phyloP scores from a whole-genome alignment of 2,329 filamentous ascomycete species.

The Calonectria multiphialidica region DNA sequence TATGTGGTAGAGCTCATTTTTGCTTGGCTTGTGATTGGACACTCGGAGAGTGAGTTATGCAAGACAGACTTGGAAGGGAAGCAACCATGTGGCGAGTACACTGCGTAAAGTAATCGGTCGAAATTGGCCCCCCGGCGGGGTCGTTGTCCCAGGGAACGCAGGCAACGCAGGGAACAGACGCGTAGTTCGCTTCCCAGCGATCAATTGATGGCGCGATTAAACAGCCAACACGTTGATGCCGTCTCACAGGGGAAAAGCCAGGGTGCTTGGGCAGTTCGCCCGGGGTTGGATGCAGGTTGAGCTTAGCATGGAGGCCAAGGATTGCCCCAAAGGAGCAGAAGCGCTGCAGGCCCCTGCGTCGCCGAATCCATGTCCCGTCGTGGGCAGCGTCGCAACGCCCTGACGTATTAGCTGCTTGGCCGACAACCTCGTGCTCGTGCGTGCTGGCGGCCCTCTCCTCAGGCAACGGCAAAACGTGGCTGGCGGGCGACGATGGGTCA shows the following conservation, averaged over 20 bases:
- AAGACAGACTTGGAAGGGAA: background rate
- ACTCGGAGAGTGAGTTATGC: conserved; percentile 18
- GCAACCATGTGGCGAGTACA: background rate
- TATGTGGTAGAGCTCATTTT: conserved; percentile 22
- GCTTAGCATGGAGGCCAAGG: background rate
- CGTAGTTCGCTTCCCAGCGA: too few species aligned
- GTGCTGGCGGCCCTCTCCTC: background rate
- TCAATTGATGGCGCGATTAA: conserved; percentile 6
- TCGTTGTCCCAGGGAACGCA: conserved; percentile 4
- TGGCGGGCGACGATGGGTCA: background rate
- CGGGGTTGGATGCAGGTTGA: background rate
- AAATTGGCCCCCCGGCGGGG: background rate
- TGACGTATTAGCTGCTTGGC: background rate
- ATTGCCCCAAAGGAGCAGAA: background rate
- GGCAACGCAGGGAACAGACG: background rate
- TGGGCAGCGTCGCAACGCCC: background rate
- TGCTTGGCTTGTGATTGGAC: background rate
- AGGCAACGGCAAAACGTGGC: background rate
- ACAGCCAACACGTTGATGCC: background rate
- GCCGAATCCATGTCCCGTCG: background rate
- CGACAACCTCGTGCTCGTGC: too few species aligned
- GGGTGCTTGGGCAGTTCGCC: background rate
- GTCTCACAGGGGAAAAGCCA: background rate
- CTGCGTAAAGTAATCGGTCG: conserved; percentile 7
- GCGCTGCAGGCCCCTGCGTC: background rate